Evolutionary conservation across 768 basidiomycete species (phyloP).

Genomic region (Lactarius hatsudake): DNA sequence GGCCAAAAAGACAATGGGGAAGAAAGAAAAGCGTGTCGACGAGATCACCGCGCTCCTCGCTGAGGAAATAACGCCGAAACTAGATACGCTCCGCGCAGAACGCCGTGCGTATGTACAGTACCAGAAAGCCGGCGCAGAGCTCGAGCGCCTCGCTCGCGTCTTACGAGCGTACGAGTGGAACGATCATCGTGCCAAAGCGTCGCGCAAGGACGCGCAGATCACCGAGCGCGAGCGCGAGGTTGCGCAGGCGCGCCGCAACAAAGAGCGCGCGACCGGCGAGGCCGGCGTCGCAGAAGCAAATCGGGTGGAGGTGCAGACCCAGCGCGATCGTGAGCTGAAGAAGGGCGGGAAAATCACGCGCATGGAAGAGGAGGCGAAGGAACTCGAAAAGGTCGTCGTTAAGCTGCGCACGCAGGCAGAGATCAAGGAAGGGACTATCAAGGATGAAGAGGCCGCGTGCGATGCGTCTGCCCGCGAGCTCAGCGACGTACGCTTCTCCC

Average conservation of each 20-base stretch:
- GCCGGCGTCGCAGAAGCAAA: slow-evolving; percentile 65
- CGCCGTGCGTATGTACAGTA: slow-evolving; percentile 86
- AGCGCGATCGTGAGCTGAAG: slow-evolving; percentile 81
- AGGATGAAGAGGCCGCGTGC: slow-evolving; percentile 71
- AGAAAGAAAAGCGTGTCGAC: slow-evolving; percentile 94
- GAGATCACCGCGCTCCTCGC: slow-evolving; percentile 76
- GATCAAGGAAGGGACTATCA: slow-evolving; percentile 69
- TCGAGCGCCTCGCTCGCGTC: slow-evolving; percentile 80
- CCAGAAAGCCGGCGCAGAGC: slow-evolving; percentile 84
- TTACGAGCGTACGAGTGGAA: slow-evolving; percentile 90
- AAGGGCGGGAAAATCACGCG: slow-evolving; percentile 92
- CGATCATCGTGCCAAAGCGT: slow-evolving; percentile 51
- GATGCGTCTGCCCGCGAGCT: slow-evolving; percentile 52
- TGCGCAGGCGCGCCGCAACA: slow-evolving; percentile 44
- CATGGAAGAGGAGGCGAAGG: slow-evolving; percentile 75
- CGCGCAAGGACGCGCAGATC: slow-evolving; percentile 56
- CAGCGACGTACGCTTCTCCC: slow-evolving; percentile 48
- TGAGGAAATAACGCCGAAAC: slow-evolving; percentile 93
- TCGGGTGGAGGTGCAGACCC: slow-evolving; percentile 60
- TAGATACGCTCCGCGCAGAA: slow-evolving; percentile 85
- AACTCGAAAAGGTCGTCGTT: slow-evolving; percentile 73
- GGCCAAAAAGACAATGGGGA: slow-evolving; percentile 91
- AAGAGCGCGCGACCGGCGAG: slow-evolving; percentile 52
- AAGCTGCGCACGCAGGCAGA: slow-evolving; percentile 85
- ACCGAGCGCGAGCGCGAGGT: slow-evolving; percentile 49